Evolutionary conservation across 495 filamentous ascomycete genomes (phyloP).

Genomic region (Apodospora peruviana): DNA sequence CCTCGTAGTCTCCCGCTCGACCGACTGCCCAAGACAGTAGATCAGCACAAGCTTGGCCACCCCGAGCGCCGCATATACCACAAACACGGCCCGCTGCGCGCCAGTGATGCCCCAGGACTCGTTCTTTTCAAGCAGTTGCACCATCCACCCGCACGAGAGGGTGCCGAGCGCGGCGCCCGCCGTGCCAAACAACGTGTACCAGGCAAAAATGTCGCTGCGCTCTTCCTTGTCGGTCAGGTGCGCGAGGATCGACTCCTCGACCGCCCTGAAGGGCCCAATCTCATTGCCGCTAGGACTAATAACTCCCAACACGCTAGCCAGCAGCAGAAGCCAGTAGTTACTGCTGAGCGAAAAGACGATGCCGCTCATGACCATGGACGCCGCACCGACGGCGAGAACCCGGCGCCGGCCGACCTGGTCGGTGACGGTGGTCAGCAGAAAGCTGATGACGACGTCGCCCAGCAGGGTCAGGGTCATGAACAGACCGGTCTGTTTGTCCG

Average conservation of each 20-base stretch:
- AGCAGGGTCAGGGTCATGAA: constrained; percentile 85
- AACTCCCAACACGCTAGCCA: constrained; percentile 72
- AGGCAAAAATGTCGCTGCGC: constrained; percentile 72
- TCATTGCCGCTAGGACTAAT: constrained; percentile 79
- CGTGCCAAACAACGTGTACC: constrained; percentile 69
- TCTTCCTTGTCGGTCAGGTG: constrained; percentile 58
- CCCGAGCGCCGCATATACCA: constrained; percentile 62
- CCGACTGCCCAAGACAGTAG: constrained; percentile 50
- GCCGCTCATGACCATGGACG: constrained; percentile 63
- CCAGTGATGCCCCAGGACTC: constrained; percentile 50
- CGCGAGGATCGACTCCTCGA: constrained; percentile 73
- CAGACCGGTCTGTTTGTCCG: constrained; percentile 69
- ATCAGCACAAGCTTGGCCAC: constrained; percentile 59
- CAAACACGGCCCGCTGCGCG: constrained; percentile 66
- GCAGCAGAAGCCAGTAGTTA: constrained; percentile 70
- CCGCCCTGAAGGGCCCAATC: constrained; percentile 75
- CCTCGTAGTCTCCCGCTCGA: constrained; percentile 45
- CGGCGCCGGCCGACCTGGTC: constrained; percentile 66
- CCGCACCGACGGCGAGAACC: constrained; percentile 63
- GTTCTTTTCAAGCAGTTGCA: constrained; percentile 43
- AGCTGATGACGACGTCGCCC: constrained; percentile 74
- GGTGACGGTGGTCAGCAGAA: constrained; percentile 68
- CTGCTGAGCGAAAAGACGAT: constrained; percentile 59
- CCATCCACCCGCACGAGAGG: constrained; percentile 59
- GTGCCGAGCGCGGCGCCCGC: constrained; percentile 65